Evolutionary conservation across 768 basidiomycete genomes (phyloP).

Genomic region (Leucosporidium scottii): DNA sequence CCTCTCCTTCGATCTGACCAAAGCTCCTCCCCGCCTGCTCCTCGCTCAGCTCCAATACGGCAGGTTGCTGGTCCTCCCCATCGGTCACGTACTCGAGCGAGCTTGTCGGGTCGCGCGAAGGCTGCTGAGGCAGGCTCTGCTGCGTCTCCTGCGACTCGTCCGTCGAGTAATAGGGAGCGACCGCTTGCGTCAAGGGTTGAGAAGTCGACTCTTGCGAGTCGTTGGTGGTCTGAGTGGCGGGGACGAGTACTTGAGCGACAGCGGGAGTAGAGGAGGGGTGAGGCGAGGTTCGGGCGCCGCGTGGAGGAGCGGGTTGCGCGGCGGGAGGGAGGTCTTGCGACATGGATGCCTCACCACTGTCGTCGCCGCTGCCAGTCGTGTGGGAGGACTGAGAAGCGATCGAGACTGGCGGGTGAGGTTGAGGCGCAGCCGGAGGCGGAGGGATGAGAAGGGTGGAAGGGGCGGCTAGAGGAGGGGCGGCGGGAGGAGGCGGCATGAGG

Average conservation of each 20-base stretch:
- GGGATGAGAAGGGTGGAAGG: neutral
- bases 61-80: neutral
- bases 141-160: neutral
- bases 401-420: neutral
- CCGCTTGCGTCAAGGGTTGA: neutral
- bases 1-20: neutral
- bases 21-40: neutral
- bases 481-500: neutral
- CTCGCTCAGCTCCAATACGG: neutral
- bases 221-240: neutral
- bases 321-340: neutral
- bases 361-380: neutral
- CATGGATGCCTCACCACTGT: neutral
- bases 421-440: neutral
- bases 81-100: neutral
- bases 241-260: neutral
- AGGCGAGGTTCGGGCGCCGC: neutral
- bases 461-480: neutral
- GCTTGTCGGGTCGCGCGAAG: neutral
- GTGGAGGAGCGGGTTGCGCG: neutral
- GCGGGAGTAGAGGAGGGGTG: neutral
- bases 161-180: neutral
- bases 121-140: neutral
- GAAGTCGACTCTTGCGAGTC: neutral
- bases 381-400: neutral